Conservation (phyloP, 1,139 yeast genomes). For the Diutina pseudorugosa region DNA sequence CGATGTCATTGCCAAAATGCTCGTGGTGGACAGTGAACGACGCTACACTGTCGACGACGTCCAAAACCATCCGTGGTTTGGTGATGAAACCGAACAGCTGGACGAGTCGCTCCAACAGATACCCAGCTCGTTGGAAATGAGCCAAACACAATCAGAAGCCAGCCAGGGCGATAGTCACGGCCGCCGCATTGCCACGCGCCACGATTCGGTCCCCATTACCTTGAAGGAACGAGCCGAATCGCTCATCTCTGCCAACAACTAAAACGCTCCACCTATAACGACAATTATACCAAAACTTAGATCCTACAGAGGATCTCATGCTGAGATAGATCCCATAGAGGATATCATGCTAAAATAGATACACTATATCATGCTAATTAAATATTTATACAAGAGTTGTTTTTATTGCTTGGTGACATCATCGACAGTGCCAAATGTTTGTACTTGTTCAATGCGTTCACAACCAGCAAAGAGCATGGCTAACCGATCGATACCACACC, state of each 20-base stretch:
- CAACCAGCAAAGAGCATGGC: slow-evolving; percentile 65
- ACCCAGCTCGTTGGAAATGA: not conserved
- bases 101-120: not conserved
- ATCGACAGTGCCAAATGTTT: slow-evolving; percentile 70
- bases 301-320: too few relatives aligned
- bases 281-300: too few relatives aligned
- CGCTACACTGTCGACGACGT: slow-evolving; percentile 43
- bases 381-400: too few relatives aligned
- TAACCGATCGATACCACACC: slow-evolving; percentile 83
- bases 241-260: not conserved
- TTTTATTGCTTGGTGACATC: slow-evolving; percentile 49
- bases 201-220: not conserved
- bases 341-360: too few relatives aligned
- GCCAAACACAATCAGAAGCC: not conserved
- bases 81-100: not conserved
- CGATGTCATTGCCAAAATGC: slow-evolving; percentile 49
- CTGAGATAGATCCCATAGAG: too few relatives aligned
- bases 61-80: slow-evolving; percentile 47
- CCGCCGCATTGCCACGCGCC: not conserved
- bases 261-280: not conserved
- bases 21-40: slow-evolving; percentile 44
- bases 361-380: too few relatives aligned
- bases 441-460: slow-evolving; percentile 63
- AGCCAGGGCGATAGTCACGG: not conserved
- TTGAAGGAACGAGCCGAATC: slow-evolving; percentile 2